phyloP scores from a whole-genome alignment of 495 filamentous ascomycete genomes.

The Penicillium ucsense region DNA sequence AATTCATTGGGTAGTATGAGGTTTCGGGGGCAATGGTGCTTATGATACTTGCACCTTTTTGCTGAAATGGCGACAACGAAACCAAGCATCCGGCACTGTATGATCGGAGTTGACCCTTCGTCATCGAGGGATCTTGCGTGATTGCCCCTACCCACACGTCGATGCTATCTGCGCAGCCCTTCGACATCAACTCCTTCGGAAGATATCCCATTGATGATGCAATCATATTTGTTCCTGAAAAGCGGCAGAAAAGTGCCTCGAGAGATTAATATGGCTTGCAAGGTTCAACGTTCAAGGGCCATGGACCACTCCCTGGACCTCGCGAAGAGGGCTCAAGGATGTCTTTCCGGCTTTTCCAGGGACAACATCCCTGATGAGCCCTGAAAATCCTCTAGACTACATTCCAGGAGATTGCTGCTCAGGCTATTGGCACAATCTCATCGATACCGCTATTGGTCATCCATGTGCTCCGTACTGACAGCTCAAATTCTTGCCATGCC shows the following conservation, averaged over 20 bases:
- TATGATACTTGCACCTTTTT: too few relatives aligned
- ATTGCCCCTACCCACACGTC: conserved; percentile 1
- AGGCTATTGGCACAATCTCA: neutral
- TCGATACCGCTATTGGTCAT: neutral
- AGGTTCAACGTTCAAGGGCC: too few relatives aligned
- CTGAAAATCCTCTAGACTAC: neutral
- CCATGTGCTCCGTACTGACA: conserved; percentile 3
- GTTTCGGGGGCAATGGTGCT: too few relatives aligned
- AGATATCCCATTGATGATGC: neutral
- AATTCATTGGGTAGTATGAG: too few relatives aligned
- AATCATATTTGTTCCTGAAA: neutral
- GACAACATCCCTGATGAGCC: conserved; percentile 4
- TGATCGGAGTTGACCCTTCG: conserved; percentile 1
- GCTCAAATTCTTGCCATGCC: conserved; percentile 20
- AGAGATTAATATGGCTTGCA: too few relatives aligned
- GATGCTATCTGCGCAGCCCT: neutral
- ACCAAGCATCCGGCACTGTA: too few relatives aligned
- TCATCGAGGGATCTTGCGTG: conserved; percentile 15
- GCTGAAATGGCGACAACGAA: too few relatives aligned
- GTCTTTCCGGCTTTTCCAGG: neutral
- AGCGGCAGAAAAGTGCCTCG: too few relatives aligned
- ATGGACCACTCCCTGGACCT: too few relatives aligned
- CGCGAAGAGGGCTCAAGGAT: too few relatives aligned
- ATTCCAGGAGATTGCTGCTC: conserved; percentile 14
- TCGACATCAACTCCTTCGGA: neutral